These are phyloP conservation scores for Ganoderma leucocontextum DNA, from an alignment of 1,284 basidiomycete species.

Conservation along the genomic window DNA sequence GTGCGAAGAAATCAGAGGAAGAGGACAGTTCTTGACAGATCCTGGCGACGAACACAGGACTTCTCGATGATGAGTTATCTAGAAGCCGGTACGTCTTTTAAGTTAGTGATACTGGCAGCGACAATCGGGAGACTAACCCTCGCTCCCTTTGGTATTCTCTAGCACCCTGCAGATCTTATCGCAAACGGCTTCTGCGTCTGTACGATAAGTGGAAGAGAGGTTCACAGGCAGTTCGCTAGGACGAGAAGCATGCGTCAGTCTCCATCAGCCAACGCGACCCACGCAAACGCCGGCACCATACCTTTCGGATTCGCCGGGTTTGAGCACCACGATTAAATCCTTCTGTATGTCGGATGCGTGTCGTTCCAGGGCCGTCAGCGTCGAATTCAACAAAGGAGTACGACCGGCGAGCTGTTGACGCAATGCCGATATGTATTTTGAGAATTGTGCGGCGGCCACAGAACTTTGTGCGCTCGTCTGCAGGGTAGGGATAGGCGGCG, in stretches of 20 bases:
- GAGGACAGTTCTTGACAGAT: constrained; percentile 42
- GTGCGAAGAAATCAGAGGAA: constrained; percentile 22
- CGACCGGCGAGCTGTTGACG: constrained; percentile 67
- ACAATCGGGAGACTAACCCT: constrained; percentile 41
- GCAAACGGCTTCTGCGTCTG: constrained; percentile 57
- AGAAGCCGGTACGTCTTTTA: neutral
- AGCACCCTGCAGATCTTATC: constrained; percentile 50
- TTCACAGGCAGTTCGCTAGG: constrained; percentile 48
- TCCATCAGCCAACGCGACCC: neutral
- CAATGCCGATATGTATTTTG: constrained; percentile 63
- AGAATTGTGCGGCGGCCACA: constrained; percentile 54
- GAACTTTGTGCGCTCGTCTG: constrained; percentile 48
- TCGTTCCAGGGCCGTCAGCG: constrained; percentile 64
- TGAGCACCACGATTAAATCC: constrained; percentile 59
- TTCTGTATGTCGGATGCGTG: constrained; percentile 62
- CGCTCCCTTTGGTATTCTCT: constrained; percentile 41
- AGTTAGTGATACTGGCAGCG: constrained; percentile 4
- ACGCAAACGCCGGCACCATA: neutral
- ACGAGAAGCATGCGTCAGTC: constrained; percentile 19
- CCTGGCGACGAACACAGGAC: constrained; percentile 52
- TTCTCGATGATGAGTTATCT: constrained; percentile 34
- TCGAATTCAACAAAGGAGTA: constrained; percentile 62
- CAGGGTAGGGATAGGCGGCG: constrained; percentile 56
- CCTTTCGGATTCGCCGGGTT: constrained; percentile 37
- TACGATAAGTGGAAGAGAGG: constrained; percentile 53